Evolutionary conservation across 495 filamentous ascomycete species (phyloP).

Genomic region (Cercophora newfieldiana): DNA sequence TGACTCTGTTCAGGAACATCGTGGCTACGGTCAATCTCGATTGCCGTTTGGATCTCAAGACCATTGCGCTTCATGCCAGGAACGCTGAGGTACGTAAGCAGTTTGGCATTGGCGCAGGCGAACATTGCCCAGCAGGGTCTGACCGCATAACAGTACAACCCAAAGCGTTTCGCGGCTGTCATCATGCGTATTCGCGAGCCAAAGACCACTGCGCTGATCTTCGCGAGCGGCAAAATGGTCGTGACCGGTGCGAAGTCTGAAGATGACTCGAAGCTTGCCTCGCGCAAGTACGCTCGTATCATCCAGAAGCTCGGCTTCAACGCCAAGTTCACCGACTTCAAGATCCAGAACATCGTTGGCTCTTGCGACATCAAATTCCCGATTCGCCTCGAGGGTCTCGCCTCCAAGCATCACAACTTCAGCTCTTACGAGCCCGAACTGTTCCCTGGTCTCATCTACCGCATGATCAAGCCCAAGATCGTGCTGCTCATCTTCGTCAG

Average conservation of each 20-base stretch:
- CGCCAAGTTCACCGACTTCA: constrained; percentile 99
- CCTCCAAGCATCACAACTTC: constrained; percentile 97
- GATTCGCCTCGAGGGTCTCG: constrained; percentile 93
- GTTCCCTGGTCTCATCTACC: constrained; percentile 98
- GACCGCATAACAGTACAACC: constrained; percentile 37
- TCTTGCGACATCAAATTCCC: constrained; percentile 99
- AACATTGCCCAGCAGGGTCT: constrained; percentile 25
- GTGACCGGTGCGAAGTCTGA: constrained; percentile 98
- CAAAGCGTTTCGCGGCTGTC: constrained; percentile 97
- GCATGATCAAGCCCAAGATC: constrained; percentile 99
- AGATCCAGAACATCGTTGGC: constrained; percentile 99
- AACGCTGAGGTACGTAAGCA: constrained; percentile 71
- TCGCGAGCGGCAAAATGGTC: constrained; percentile 99
- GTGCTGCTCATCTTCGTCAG: constrained; percentile 98
- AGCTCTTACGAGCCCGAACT: constrained; percentile 98
- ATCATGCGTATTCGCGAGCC: constrained; percentile 99
- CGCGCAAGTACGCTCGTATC: constrained; percentile 97
- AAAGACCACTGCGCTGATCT: constrained; percentile 97
- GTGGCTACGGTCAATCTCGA: constrained; percentile 99
- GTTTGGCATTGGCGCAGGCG: constrained; percentile 39
- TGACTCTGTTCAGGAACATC: constrained; percentile 88
- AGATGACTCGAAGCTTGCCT: constrained; percentile 95
- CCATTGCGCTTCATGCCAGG: constrained; percentile 95
- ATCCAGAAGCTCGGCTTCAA: constrained; percentile 99
- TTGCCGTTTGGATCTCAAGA: constrained; percentile 97